Evolutionary conservation across 371 early-diverging fungal species (phyloP), one percentile per base, ranked within the genome.

Genomic region (Zopfochytrium polystomum): DNA sequence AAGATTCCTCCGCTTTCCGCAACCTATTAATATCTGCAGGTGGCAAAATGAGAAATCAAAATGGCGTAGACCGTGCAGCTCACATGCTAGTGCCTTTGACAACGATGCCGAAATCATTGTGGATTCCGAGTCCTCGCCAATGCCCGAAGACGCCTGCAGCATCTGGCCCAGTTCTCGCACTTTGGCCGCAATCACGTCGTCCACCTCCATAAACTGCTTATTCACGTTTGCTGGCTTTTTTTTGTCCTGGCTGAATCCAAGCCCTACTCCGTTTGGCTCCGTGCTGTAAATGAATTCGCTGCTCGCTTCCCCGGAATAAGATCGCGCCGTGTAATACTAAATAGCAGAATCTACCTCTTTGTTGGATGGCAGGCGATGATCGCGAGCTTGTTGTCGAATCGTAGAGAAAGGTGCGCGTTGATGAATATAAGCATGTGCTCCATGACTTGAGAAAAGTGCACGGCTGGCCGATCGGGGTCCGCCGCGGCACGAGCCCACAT

Each of bases 61-160:
- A 78, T 23, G 81, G 76, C 67, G 81, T 79, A 1, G n/a, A n/a
- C n/a, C n/a, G n/a, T n/a, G n/a, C n/a, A 83, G 74, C 30, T 68
- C 67, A 15, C 66, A 73, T 32, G 55, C 20, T 20, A 53, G 47
- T 9, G 62, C 53, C 7, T 35, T 53, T 7, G 62, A 44, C 27
- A 52, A 47, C 18, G 47, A 47, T 9, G 26, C n/a, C 18, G 53
- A 51, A 11, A 52, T 11, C n/a, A n/a, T n/a, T n/a, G n/a, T n/a
- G n/a, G n/a, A n/a, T n/a, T n/a, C n/a, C n/a, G n/a, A n/a, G n/a
- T n/a, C n/a, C n/a, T n/a, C n/a, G n/a, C n/a, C n/a, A n/a, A n/a
- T n/a, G n/a, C n/a, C n/a, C n/a, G n/a, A n/a, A n/a, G n/a, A n/a
- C n/a, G n/a, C n/a, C n/a, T n/a, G n/a, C n/a, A n/a, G n/a, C n/a